These are phyloP conservation scores for Gnetum montanum DNA, from an alignment of 75 land plant genomes.

Conservation along the genomic window DNA sequence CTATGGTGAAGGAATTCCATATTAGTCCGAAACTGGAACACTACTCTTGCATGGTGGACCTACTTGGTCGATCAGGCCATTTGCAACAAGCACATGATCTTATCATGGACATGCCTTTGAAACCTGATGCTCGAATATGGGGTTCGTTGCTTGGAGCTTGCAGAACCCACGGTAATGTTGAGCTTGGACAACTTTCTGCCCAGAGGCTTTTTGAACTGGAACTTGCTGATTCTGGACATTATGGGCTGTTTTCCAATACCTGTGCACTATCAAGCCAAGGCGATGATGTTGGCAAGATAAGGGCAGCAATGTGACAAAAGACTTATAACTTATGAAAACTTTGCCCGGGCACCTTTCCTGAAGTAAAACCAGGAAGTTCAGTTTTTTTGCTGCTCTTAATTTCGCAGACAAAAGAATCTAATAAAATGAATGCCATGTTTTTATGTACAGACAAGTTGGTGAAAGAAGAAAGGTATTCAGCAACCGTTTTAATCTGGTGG, in stretches of 20 bases:
- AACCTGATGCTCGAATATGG: constrained; percentile 21
- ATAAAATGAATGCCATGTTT: too few species aligned
- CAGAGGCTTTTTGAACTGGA: not conserved
- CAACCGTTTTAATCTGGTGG: too few species aligned
- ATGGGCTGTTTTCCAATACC: not conserved
- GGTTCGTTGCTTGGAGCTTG: constrained; percentile 16
- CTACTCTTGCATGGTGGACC: constrained; percentile 45
- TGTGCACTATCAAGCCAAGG: not conserved
- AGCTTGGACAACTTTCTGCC: constrained; percentile 3
- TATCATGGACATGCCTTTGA: constrained; percentile 28
- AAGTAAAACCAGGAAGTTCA: too few species aligned
- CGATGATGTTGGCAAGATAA: not conserved
- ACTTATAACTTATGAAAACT: too few species aligned
- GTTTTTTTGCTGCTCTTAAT: too few species aligned
- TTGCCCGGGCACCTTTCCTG: too few species aligned
- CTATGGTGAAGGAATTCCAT: constrained; percentile 16
- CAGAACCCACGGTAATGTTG: constrained; percentile 13
- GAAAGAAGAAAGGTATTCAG: too few species aligned
- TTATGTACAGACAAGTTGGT: too few species aligned
- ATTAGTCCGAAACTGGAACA: constrained; percentile 32
- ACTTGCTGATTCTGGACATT: not conserved
- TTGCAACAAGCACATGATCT: constrained; percentile 28
- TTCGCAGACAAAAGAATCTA: too few species aligned
- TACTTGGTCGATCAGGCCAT: constrained; percentile 29
- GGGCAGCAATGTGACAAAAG: not conserved